Evolutionary conservation across 768 basidiomycete genomes (phyloP).

Genomic region (Ephemerocybe angulata): DNA sequence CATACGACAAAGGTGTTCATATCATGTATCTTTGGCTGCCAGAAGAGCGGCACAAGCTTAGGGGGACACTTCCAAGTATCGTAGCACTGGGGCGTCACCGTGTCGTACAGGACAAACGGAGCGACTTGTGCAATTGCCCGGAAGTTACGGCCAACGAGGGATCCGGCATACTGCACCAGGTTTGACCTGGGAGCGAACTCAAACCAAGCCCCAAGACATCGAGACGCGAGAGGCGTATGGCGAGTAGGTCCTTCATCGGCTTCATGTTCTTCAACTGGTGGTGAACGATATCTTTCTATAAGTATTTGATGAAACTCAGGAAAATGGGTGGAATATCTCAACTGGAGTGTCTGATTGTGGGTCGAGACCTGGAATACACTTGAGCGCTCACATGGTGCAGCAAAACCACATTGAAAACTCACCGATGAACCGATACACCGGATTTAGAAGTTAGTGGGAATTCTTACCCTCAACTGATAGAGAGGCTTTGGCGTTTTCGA

Average conservation of each 20-base stretch:
- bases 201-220: conserved; percentile 33
- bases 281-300: conserved; percentile 39
- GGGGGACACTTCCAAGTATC: conserved; percentile 31
- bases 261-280: conserved; percentile 20
- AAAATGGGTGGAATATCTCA: conserved; percentile 42
- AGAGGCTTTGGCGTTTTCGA: conserved; percentile 25
- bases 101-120: conserved; percentile 33
- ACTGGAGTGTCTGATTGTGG: conserved; percentile 42
- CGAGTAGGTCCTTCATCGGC: conserved; percentile 22
- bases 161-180: conserved; percentile 37
- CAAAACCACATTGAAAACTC: background rate
- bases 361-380: conserved; percentile 30
- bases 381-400: background rate
- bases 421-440: no score
- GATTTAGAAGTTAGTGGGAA: background rate
- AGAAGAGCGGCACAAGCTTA: conserved; percentile 33
- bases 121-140: conserved; percentile 31
- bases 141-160: conserved; percentile 35
- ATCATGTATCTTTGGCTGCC: conserved; percentile 36
- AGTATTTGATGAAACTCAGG: conserved; percentile 45
- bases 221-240: conserved; percentile 23
- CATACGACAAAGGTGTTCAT: conserved; percentile 24
- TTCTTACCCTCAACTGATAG: conserved; percentile 23
- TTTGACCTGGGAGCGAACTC: conserved; percentile 23
- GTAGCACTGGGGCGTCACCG: conserved; percentile 24